These are phyloP conservation scores for Conticribra guillardii DNA, from an alignment of 108 stramenopile species.

Conservation along the genomic window DNA sequence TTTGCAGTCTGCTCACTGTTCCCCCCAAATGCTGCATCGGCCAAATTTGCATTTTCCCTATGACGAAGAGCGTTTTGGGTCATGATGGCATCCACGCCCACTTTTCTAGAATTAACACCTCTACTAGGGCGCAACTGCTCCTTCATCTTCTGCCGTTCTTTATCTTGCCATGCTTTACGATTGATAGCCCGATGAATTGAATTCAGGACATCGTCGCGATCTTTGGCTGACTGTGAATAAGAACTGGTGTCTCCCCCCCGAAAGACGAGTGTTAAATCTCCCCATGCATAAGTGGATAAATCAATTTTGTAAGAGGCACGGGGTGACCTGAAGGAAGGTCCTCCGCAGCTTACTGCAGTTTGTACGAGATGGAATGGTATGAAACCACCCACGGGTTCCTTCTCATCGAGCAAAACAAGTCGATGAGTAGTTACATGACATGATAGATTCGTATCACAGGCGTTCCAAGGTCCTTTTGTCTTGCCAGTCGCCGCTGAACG, in stretches of 20 bases:
- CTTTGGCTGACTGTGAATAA: slow-evolving; percentile 40
- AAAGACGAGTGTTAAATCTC: slow-evolving; percentile 69
- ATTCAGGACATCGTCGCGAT: slow-evolving; percentile 67
- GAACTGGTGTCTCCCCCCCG: slow-evolving; percentile 32
- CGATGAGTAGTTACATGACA: slow-evolving; percentile 41
- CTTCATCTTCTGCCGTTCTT: slow-evolving; percentile 46
- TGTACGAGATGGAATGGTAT: slow-evolving; percentile 60
- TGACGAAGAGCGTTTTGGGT: slow-evolving; percentile 64
- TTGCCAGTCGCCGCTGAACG: slow-evolving; percentile 33
- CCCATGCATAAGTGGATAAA: slow-evolving; percentile 57
- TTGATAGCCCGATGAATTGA: slow-evolving; percentile 57
- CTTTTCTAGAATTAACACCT: slow-evolving; percentile 26
- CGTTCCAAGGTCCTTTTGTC: slow-evolving; percentile 54
- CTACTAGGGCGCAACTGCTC: slow-evolving; percentile 34
- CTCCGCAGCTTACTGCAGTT: slow-evolving; percentile 45
- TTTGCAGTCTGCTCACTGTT: background rate
- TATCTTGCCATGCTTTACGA: slow-evolving; percentile 72
- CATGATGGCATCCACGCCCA: slow-evolving; percentile 81
- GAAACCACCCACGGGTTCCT: slow-evolving; percentile 35
- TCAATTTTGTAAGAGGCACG: slow-evolving; percentile 56
- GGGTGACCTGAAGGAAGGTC: slow-evolving; percentile 49
- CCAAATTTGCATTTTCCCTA: slow-evolving; percentile 65
- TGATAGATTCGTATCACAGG: slow-evolving; percentile 61
- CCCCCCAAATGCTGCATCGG: slow-evolving; percentile 66
- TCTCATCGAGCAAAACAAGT: slow-evolving; percentile 40